Evolutionary conservation across 176 grass and related monocot genomes (phyloP).

Genomic region (Oryza nivara): DNA sequence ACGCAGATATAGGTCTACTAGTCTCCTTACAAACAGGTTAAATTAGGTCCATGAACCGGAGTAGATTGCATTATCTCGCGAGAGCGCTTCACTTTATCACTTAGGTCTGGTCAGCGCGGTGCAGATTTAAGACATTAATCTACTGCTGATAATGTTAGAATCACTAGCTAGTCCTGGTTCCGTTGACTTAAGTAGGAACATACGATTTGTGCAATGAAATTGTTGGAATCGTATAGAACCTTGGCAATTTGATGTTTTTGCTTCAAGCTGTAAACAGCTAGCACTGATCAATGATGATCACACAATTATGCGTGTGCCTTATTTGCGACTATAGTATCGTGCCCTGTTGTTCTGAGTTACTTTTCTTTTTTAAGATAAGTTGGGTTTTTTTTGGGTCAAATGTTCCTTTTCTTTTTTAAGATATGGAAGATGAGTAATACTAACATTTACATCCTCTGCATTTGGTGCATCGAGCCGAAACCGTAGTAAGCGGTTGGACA

Average conservation of each 20-base stretch:
- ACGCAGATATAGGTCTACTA: not conserved
- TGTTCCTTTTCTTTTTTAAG: not conserved
- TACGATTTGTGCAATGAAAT: not conserved
- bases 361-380: no score
- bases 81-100: not conserved
- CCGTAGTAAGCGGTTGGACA: not conserved
- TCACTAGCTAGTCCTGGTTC: not conserved
- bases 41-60: not conserved
- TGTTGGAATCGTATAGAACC: not conserved
- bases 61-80: not conserved
- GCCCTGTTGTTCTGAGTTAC: not conserved
- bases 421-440: not conserved
- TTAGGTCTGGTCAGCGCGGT: not conserved
- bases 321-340: not conserved
- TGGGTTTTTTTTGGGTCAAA: not conserved
- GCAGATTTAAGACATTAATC: not conserved
- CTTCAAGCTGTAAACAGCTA: conserved; percentile 1
- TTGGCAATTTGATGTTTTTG: not conserved
- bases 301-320: not conserved
- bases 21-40: not conserved
- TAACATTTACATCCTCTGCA: not conserved
- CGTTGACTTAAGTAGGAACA: not conserved
- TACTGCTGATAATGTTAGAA: not conserved
- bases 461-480: not conserved
- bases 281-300: not conserved